Base-by-base conservation (phyloP, 2,329 filamentous ascomycete species). In the Diaporthe sp. region DNA sequence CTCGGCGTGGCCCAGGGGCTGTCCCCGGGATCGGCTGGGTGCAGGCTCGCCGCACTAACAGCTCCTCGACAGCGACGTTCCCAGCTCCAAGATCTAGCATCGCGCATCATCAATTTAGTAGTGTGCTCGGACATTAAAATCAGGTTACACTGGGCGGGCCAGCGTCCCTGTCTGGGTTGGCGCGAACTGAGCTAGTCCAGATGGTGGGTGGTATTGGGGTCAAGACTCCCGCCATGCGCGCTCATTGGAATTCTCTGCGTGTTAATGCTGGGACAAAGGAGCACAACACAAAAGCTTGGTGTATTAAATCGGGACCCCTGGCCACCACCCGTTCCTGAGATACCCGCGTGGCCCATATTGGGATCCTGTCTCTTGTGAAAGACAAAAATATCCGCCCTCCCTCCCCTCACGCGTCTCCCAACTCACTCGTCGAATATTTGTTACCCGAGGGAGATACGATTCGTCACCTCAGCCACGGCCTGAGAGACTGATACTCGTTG, bases 51-150 rank as follows among this genome's bases (percentile, higher is more conserved):
- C 34, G 65, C 65, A 69, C 65, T 69, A 42, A 17, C 46, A 55
- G 46, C 46, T 28, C 31, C 9, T 31, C 19, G 31, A 39, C 65
- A 55, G 34, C 65, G 46, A 55, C 17, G n/a, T 22, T 28, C 65
- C 65, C 46, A n/a, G 65, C 37, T 42, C 49, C 46, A 55, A 69
- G 65, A 69, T 69, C 65, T 69, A 31, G 65, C 34, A 69, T 55
- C 65, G 65, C 49, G 46, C 46, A 68, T 68, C 65, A 37, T 22
- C 65, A 55, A 31, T 55, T 55, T 69, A 22, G 65, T 31, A 69
- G 62, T 13, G 65, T 69, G 46, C 65, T 69, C 65, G 65, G 65
- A 69, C 65, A 69, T 69, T 69, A 69, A 42, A 69, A 13, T 22
- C 22, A 25, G 49, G 65, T 69, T 55, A 22, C 65, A 69, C 42